Evolutionary conservation across 1,139 yeast genomes (phyloP), one percentile per base, ranked within the genome.

Genomic region (Yamadazyma diospyri): DNA sequence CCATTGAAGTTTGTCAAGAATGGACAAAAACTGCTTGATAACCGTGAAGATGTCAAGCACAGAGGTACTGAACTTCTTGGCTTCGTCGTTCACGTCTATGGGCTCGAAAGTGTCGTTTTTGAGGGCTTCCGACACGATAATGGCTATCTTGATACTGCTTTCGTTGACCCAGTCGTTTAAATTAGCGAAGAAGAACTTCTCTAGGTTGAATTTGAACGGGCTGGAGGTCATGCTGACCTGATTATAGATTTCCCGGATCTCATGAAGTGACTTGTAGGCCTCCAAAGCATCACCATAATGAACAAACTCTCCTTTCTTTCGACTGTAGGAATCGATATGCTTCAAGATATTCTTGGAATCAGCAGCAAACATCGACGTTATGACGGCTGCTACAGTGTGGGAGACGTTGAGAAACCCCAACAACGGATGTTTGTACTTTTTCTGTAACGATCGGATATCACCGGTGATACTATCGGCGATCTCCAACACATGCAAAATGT

Each of bases 41-140:
- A 84, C 65, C 6, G 77, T 66, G 52, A 83, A 81, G 15, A 82
- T 69, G 50, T 85, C 94, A 18, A 73, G 54, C 2, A 83, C 84
- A 0, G 92, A 82, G 1, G 76, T 63, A 37, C 71, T 64, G 35
- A 47, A 63, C 39, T 40, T 64, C 36, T 61, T 62, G 8, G 55
- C 53, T 32, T 67, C 70, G 18, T 50, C 56, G 0, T 60, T 67
- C 4, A 67, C 46, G 43, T 76, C 75, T 12, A 78, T 55, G 0
- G 83, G 79, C 38, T 65, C 58, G 54, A 80, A 82, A 0, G 48
- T 48, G 49, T 84, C 94, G 15, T 61, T 64, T 14, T 66, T 64
- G 8, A 83, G 48, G 0, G 87, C 78, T 18, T 75, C 69, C 19
- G 63, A 61, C 3, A 81, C 77, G 46, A 81, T 76, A 3, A 60